phyloP scores from a whole-genome alignment of 768 basidiomycete genomes.

The Mrakia gelida region DNA sequence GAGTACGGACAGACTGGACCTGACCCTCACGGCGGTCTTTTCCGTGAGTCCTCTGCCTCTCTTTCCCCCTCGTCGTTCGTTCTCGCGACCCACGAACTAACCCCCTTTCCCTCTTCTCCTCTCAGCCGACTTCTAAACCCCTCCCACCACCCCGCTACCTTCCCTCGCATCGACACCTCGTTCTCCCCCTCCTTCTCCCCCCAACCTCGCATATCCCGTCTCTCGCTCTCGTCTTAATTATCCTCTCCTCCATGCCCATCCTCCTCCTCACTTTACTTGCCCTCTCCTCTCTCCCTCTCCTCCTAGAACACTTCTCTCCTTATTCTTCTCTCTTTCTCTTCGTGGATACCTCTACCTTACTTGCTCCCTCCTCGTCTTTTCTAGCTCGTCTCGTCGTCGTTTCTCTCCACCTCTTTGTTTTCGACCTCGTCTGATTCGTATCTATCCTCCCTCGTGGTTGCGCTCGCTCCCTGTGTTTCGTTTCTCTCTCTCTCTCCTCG shows the following conservation, averaged over 20 bases:
- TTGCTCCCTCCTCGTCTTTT: background rate
- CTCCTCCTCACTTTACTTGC: background rate
- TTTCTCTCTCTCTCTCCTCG: background rate
- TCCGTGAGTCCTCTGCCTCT: constrained; percentile 54
- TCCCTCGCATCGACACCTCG: background rate
- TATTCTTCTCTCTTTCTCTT: background rate
- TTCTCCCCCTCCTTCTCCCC: background rate
- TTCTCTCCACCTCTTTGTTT: background rate
- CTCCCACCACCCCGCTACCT: background rate
- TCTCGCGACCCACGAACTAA: background rate
- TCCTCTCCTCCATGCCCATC: background rate
- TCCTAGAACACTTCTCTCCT: background rate
- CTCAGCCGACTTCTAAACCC: constrained; percentile 7
- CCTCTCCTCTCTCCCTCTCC: background rate
- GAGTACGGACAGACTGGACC: constrained; percentile 47
- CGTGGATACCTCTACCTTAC: too few relatives aligned
- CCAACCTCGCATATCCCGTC: background rate
- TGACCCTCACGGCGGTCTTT: constrained; percentile 56
- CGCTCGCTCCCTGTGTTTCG: background rate
- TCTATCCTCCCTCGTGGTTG: background rate
- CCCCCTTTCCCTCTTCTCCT: background rate
- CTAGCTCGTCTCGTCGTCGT: background rate
- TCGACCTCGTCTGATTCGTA: background rate
- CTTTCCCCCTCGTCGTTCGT: background rate
- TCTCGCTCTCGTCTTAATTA: background rate